phyloP scores from a whole-genome alignment of 805 yeast species.

The Alloascoidea hylecoeti region DNA sequence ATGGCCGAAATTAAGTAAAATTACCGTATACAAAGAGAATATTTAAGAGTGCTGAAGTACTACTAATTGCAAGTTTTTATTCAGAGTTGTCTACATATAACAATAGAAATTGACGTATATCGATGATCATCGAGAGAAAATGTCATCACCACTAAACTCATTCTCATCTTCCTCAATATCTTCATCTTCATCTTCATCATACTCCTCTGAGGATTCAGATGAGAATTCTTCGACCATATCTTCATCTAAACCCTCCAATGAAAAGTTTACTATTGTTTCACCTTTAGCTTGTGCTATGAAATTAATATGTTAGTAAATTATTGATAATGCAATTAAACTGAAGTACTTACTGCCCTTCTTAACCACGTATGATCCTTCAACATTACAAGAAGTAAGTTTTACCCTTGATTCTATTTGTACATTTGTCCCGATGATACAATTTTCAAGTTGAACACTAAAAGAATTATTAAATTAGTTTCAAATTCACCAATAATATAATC shows the following conservation, averaged over 20 bases:
- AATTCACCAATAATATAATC: not conserved
- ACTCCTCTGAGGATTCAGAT: constrained; percentile 8
- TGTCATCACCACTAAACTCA: constrained; percentile 15
- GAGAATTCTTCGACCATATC: constrained; percentile 11
- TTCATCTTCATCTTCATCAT: constrained; percentile 9
- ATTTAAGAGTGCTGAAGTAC: no score
- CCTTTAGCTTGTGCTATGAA: constrained; percentile 21
- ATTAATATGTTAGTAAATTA: constrained; percentile 12
- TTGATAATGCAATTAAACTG: constrained; percentile 9
- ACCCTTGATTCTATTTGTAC: constrained; percentile 53
- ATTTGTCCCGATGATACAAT: constrained; percentile 68
- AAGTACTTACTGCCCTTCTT: constrained; percentile 26
- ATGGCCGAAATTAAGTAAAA: no score
- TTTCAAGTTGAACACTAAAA: constrained; percentile 39
- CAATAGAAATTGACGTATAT: no score
- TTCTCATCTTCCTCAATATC: constrained; percentile 12
- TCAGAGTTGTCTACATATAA: no score
- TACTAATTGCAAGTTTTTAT: no score
- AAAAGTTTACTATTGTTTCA: constrained; percentile 22
- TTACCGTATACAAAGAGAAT: no score
- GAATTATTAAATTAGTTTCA: not conserved
- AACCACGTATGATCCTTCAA: constrained; percentile 69
- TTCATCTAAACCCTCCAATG: constrained; percentile 17
- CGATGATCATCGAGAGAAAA: constrained; percentile 7
- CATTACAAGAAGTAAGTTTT: constrained; percentile 65